Evolutionary conservation across 257 asterid genomes (phyloP).

Genomic region (Salvia hispanica): DNA sequence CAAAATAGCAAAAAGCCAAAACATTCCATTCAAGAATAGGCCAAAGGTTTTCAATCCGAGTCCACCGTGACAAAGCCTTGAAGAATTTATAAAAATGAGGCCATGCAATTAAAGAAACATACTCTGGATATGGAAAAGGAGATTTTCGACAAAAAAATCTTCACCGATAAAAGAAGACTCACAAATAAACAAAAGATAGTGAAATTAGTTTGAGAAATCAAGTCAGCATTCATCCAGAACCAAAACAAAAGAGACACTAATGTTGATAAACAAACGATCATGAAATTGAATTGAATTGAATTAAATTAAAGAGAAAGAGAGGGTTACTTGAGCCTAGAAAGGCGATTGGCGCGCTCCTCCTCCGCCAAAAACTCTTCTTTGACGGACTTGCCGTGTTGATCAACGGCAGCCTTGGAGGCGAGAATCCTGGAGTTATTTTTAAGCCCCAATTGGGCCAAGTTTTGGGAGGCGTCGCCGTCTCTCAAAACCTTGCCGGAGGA

Average conservation of each 20-base stretch:
- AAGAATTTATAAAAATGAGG: background rate
- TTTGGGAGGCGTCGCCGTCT: conserved; percentile 66
- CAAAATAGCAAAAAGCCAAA: no score
- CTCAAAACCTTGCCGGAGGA: conserved; percentile 66
- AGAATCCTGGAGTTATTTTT: conserved; percentile 73
- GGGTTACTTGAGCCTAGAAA: conserved; percentile 72
- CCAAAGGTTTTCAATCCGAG: no score
- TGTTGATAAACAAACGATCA: background rate
- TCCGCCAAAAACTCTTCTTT: conserved; percentile 77
- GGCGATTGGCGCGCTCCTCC: conserved; percentile 76
- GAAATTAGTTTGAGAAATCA: background rate
- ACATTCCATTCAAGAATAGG: no score
- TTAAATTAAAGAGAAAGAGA: background rate
- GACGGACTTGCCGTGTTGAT: conserved; percentile 57
- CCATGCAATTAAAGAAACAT: no score
- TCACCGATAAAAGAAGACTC: conserved; percentile 10
- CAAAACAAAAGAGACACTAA: background rate
- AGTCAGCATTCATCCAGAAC: conserved; percentile 17
- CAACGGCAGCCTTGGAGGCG: conserved; percentile 66
- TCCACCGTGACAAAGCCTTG: background rate
- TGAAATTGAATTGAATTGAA: background rate
- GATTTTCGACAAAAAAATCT: background rate
- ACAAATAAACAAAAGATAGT: background rate
- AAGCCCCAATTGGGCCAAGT: conserved; percentile 73
- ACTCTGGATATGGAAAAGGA: background rate